Evolutionary conservation across 768 basidiomycete genomes (phyloP), one percentile per base, ranked within the genome.

Genomic region (Boletus huronensis): DNA sequence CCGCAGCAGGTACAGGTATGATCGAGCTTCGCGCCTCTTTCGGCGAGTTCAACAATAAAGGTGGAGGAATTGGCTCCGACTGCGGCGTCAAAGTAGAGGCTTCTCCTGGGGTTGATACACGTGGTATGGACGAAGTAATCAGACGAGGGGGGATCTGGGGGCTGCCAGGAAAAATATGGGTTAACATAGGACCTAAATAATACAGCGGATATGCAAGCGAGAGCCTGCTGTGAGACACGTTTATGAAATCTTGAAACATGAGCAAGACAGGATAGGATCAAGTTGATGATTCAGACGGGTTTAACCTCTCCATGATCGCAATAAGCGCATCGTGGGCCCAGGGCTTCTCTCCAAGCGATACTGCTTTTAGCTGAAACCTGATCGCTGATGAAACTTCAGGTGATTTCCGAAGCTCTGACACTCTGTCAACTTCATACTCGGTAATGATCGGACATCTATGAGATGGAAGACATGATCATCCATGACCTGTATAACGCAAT

Each of bases 91-190:
- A 53, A 38, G 55, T 68, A 26, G 65, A 67, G 49, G 57, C 62
- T 17, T 50, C 57, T 3, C 68, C 72, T 31, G 83, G 82, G 53
- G 54, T 84, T 44, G 79, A 82, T 52, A 66, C 72, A 9, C 79
- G 81, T 34, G 74, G 73, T 23, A 70, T 91, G 64, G 88, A 89
- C 60, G 88, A 92, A 64, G 76, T 83, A 35, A 81, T 83, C 58
- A 77, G 90, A 44, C 76, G 90, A 16, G 90, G 90, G 4, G 89
- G 90, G 6, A 71, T 79, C 9, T 77, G 89, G 52, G 82, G 87
- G 5, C 64, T 92, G 50, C 75, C 87, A 38, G 90, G 88, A 19
- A 77, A 84, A 53, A 75, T 90, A 31, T 92, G 80, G 80, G 48
- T 50, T 29, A 58, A 53, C 31, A 58, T 41, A 52, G 58, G 62